A percentile compares a stretch with the other conserved stretches of the same genome.
Evolutionary conservation across 805 yeast species (phyloP).

Genomic region (Scheffersomyces coipomensis): DNA sequence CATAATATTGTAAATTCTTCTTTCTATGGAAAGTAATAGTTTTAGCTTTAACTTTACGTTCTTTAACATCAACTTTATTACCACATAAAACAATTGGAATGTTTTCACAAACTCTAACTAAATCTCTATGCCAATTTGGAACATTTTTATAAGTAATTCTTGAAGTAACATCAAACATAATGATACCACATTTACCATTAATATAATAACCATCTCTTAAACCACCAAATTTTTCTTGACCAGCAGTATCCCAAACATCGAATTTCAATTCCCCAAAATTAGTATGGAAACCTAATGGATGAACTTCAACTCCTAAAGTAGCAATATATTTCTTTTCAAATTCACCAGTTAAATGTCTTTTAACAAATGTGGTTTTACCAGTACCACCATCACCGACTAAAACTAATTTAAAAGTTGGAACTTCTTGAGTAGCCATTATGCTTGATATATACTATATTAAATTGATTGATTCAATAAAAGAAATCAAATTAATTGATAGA

Average conservation of each 20-base stretch:
- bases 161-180: conserved; percentile 99
- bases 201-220: conserved; percentile 99
- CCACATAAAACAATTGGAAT: conserved; percentile 99
- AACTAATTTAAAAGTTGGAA: conserved; percentile 97
- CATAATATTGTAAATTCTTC: conserved; percentile 99
- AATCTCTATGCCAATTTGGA: conserved; percentile 99
- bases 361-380: conserved; percentile 99
- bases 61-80: conserved; percentile 99
- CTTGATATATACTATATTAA: neutral
- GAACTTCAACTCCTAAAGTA: conserved; percentile 99
- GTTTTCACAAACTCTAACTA: conserved; percentile 99
- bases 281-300: conserved; percentile 97
- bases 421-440: conserved; percentile 71
- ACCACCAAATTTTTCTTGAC: conserved; percentile 99
- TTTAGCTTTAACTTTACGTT: conserved; percentile 99
- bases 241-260: conserved; percentile 99
- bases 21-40: conserved; percentile 99
- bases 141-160: conserved; percentile 99
- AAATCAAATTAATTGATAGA: conserved; percentile 2
- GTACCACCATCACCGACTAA: conserved; percentile 99
- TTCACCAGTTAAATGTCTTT: conserved; percentile 99
- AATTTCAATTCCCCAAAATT: conserved; percentile 98
- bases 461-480: neutral
- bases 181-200: conserved; percentile 99
- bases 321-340: conserved; percentile 99